A percentile compares a stretch with the other conserved stretches of the same genome.
These are phyloP conservation scores for Mallotus japonicus DNA, from an alignment of 441 rosid genomes.

Conservation along the genomic window DNA sequence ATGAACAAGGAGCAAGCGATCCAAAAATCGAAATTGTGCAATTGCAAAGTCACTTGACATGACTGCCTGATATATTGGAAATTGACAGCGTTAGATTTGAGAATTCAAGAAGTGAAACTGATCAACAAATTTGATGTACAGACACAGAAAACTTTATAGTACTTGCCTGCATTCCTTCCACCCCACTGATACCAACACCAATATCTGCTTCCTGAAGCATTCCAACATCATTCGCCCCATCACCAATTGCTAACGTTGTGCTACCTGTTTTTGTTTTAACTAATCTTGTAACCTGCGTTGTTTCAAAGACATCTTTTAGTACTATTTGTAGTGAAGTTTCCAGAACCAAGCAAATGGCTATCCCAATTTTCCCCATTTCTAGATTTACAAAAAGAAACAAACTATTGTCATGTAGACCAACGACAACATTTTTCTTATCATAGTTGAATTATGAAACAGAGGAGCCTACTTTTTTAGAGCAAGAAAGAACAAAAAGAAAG, in stretches of 20 bases:
- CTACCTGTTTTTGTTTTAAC: constrained; percentile 66
- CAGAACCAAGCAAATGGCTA: constrained; percentile 5
- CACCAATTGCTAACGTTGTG: constrained; percentile 82
- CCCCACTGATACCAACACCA: constrained; percentile 89
- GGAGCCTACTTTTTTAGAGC: no score
- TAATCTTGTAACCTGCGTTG: constrained; percentile 69
- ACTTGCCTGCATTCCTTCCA: constrained; percentile 93
- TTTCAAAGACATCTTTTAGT: constrained; percentile 6
- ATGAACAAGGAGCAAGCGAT: constrained; percentile 82
- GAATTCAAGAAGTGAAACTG: constrained; percentile 6
- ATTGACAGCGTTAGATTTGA: constrained; percentile 6
- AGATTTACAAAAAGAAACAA: constrained; percentile 9
- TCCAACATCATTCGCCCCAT: constrained; percentile 95
- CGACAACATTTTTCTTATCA: not conserved
- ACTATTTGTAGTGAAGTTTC: constrained; percentile 11
- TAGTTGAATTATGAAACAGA: not conserved
- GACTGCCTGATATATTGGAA: constrained; percentile 58
- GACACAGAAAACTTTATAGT: not conserved
- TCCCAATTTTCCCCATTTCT: not conserved
- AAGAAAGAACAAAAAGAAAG: no score
- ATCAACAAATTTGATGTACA: constrained; percentile 8
- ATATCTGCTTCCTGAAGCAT: constrained; percentile 99
- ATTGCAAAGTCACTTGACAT: constrained; percentile 91
- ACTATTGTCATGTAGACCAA: not conserved
- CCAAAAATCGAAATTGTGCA: constrained; percentile 82